Evolutionary conservation across 441 rosid genomes (phyloP).

Genomic region (Sinapis alba): DNA sequence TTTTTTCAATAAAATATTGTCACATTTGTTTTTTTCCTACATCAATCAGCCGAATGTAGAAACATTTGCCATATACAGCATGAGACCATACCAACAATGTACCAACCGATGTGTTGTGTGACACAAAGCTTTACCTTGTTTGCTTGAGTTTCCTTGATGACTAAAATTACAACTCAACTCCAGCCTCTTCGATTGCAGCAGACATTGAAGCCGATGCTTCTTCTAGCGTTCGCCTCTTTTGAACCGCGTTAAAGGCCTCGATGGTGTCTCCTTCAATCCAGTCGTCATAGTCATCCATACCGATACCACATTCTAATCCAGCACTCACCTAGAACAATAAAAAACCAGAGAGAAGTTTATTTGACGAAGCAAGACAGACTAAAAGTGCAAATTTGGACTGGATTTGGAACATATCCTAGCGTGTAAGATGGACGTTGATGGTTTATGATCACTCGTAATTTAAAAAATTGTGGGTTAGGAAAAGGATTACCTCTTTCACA

Average conservation of each 20-base stretch:
- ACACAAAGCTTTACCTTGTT: conserved; percentile 9
- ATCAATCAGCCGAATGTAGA: conserved; percentile 28
- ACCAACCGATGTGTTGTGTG: conserved; percentile 21
- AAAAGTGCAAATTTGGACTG: background rate
- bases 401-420: conserved; percentile 11
- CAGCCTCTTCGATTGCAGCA: conserved; percentile 74
- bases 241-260: conserved; percentile 69
- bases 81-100: conserved; percentile 32
- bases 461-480: background rate
- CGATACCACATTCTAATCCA: conserved; percentile 91
- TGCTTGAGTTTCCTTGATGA: conserved; percentile 30
- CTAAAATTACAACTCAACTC: conserved; percentile 44
- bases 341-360: background rate
- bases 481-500: conserved; percentile 74
- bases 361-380: background rate
- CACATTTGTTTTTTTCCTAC: conserved; percentile 26
- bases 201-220: conserved; percentile 96
- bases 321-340: conserved; percentile 57
- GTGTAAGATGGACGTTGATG: background rate
- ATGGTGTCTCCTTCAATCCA: conserved; percentile 86
- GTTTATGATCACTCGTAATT: background rate
- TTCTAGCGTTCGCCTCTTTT: conserved; percentile 88
- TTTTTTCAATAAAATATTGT: conserved; percentile 4
- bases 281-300: conserved; percentile 61
- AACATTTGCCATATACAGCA: conserved; percentile 35